Percentiles rank a stretch among this genome's conserved stretches.
phyloP scores from a whole-genome alignment of 2,329 filamentous ascomycete species.

The Talaromyces albobiverticillius region DNA sequence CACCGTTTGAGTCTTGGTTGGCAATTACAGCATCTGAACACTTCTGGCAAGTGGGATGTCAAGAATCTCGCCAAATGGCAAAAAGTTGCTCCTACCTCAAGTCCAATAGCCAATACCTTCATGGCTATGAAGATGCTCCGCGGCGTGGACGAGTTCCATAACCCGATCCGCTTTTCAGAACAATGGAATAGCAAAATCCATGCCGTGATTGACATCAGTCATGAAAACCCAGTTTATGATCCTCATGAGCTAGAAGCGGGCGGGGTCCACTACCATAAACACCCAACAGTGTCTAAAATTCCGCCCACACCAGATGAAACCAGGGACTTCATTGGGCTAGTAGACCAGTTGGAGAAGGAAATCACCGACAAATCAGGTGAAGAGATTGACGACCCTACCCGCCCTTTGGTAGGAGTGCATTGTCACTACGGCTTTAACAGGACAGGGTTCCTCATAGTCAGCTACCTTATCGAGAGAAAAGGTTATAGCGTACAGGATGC shows the following conservation, averaged over 20 bases:
- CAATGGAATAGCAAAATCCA: slow-evolving; percentile 66
- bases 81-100: slow-evolving; percentile 71
- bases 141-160: slow-evolving; percentile 81
- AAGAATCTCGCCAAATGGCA: slow-evolving; percentile 95
- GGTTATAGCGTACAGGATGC: slow-evolving; percentile 71
- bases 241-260: slow-evolving; percentile 65
- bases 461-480: slow-evolving; percentile 81
- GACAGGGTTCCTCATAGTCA: slow-evolving; percentile 86
- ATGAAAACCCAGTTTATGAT: slow-evolving; percentile 87
- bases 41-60: slow-evolving; percentile 94
- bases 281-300: slow-evolving; percentile 87
- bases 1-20: slow-evolving; percentile 77
- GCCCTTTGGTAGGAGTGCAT: slow-evolving; percentile 72
- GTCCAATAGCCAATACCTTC: slow-evolving; percentile 74
- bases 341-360: slow-evolving; percentile 58
- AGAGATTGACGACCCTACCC: slow-evolving; percentile 25
- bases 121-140: slow-evolving; percentile 90
- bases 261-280: slow-evolving; percentile 75
- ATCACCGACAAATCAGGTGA: slow-evolving; percentile 39
- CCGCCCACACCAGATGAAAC: slow-evolving; percentile 68
- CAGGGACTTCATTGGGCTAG: slow-evolving; percentile 56
- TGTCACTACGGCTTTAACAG: slow-evolving; percentile 97
- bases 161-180: slow-evolving; percentile 67
- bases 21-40: slow-evolving; percentile 86
- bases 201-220: slow-evolving; percentile 84